Percentiles rank a stretch among this genome's conserved stretches.
phyloP scores from a whole-genome alignment of 2,329 filamentous ascomycete genomes.

The Capronia americana region DNA sequence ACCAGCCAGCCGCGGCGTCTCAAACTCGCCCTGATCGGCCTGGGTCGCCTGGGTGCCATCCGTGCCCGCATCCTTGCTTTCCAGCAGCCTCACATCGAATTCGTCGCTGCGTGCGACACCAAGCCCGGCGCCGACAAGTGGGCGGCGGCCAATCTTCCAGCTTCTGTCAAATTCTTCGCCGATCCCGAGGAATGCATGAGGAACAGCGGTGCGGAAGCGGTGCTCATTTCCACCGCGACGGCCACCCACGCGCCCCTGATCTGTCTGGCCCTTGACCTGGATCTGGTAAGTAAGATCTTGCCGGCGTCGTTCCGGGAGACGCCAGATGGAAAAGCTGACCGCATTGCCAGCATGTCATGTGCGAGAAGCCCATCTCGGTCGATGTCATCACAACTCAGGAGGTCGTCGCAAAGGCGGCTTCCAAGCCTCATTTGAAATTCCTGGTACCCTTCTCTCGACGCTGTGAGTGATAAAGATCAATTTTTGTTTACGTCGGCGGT shows the following conservation, averaged over 20 bases:
- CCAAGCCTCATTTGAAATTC: constrained; percentile 25
- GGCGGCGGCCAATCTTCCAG: constrained; percentile 42
- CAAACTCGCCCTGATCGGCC: constrained; percentile 41
- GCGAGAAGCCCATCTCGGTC: constrained; percentile 28
- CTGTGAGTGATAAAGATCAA: constrained; percentile 33
- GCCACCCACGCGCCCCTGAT: constrained; percentile 43
- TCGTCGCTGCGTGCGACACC: constrained; percentile 46
- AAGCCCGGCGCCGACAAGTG: constrained; percentile 45
- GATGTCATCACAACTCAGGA: constrained; percentile 22
- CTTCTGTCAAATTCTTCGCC: constrained; percentile 35
- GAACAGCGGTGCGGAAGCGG: constrained; percentile 42
- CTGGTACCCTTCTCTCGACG: constrained; percentile 27
- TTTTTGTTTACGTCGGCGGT: not conserved
- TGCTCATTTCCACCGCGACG: constrained; percentile 44
- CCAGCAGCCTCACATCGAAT: constrained; percentile 47
- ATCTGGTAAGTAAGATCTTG: not conserved
- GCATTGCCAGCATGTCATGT: constrained; percentile 22
- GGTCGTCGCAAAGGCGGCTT: constrained; percentile 14
- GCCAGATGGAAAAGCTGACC: not conserved
- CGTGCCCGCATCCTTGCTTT: constrained; percentile 46
- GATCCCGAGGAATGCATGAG: constrained; percentile 42
- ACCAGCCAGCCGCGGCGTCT: constrained; percentile 10
- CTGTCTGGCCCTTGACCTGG: constrained; percentile 19
- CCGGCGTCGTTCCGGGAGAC: not conserved
- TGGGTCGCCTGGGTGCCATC: constrained; percentile 43